Evolutionary conservation across 1,139 yeast genomes (phyloP), one percentile per base, ranked within the genome.

Genomic region (Saccharomyces pastorianus): DNA sequence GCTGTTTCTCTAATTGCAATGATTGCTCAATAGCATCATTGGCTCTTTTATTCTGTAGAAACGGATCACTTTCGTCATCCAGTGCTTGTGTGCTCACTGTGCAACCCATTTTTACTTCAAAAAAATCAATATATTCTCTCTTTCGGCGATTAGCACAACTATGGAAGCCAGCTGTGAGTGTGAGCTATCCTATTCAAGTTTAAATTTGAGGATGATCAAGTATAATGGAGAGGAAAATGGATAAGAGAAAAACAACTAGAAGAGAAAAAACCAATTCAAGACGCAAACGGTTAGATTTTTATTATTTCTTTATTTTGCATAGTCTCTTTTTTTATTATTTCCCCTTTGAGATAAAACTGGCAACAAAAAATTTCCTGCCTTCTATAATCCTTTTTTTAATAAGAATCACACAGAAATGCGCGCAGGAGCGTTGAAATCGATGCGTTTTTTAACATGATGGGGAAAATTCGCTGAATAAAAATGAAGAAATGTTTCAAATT

Each of bases 21-120:
- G 82, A 76, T 61, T 82, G 84, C 60, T 88, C 95, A 53, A 88
- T 85, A 9, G 80, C 83, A 61, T 83, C 87, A 59, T 84, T 82
- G 29, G 83, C 77, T 51, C 73, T 71, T 59, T 76, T 77, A 55
- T 76, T 80, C 57, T 75, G 75, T 31, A 79, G 65, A 59, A 78
- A 78, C 2, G 82, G 81, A 65, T 81, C 82, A 23, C 67, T 64
- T 55, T 79, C 83, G 29, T 73, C 77, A 9, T 71, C 76, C n/a
- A 64, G 42, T 6, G 47, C 70, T 31, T 77, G 77, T 6, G 78
- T 73, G 68, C 93, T 85, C 29, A 82, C 78, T 14, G 77, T 68
- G 65, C 95, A 86, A 41, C 91, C 91, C 91, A 85, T 84, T 29
- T 38, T 57, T 42, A 23, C 27, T 51, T 8, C 14, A 8, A 20